Percentiles rank a stretch among this genome's conserved stretches.
phyloP scores from a whole-genome alignment of 2,329 filamentous ascomycete genomes.

The Blastomyces parvus region DNA sequence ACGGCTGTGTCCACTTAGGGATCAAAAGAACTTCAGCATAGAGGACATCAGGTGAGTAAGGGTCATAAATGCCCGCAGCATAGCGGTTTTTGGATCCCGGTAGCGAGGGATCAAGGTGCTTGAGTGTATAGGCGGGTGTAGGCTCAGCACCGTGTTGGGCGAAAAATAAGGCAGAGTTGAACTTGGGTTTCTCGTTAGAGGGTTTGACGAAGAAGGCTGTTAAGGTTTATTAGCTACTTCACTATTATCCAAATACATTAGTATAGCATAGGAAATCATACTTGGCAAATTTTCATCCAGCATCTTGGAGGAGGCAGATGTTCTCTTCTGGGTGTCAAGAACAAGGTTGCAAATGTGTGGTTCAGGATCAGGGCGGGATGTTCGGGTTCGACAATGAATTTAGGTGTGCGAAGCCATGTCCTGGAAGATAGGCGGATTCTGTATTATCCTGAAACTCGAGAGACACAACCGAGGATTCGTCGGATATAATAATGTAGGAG shows the following conservation, averaged over 20 bases:
- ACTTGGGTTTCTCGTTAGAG: slow-evolving; percentile 37
- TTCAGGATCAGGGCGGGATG: neutral
- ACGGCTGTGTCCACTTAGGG: slow-evolving; percentile 78
- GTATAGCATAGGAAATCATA: slow-evolving; percentile 21
- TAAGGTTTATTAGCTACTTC: slow-evolving; percentile 11
- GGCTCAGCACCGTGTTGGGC: slow-evolving; percentile 73
- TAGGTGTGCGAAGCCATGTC: neutral
- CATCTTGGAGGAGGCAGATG: slow-evolving; percentile 45
- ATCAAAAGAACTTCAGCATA: slow-evolving; percentile 78
- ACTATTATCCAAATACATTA: slow-evolving; percentile 9
- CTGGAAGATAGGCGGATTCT: neutral
- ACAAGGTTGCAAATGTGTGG: neutral
- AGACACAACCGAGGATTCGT: neutral
- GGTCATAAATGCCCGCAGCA: slow-evolving; percentile 74
- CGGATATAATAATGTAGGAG: too few species aligned
- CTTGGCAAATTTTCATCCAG: slow-evolving; percentile 89
- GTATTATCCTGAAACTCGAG: neutral
- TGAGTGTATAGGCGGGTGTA: slow-evolving; percentile 67
- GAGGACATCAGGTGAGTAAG: slow-evolving; percentile 67
- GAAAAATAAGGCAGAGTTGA: slow-evolving; percentile 33
- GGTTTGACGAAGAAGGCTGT: slow-evolving; percentile 52
- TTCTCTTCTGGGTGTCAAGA: neutral
- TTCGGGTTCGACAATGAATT: neutral
- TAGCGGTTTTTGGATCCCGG: slow-evolving; percentile 71
- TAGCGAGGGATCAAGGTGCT: slow-evolving; percentile 61